Base-by-base conservation (phyloP, 345 rosid species). In the Cardamine chenopodiifolia region DNA sequence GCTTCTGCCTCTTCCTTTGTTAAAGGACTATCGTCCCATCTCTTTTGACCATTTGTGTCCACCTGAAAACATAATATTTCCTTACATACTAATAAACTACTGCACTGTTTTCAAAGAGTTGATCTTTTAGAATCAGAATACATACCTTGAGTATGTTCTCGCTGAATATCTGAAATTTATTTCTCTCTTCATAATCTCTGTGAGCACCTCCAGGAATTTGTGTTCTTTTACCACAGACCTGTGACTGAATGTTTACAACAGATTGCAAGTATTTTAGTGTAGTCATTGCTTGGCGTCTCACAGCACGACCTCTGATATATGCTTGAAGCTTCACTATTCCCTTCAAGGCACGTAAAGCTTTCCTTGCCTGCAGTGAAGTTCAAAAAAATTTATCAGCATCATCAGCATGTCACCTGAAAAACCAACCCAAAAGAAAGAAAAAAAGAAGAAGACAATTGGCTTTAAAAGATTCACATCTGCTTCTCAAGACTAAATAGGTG, bases 281-380 rank as follows among this genome's bases (percentile, higher is more conserved):
- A 47, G 81, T 82, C 75, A 86, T 75, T 14, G 97, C 94, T 74
- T 94, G 97, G 52, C 90, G 91, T 80, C 98, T 82, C 73, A 91
- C 93, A 0, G 86, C 83, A 69, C 84, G 72, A 35, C 97, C 98
- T 57, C 97, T 82, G 19, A 94, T 88, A 58, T 91, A 83, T 5
- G 98, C 97, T 80, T 94, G 98, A 20, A 94, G 97, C 85, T 69
- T 88, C 68, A 89, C 96, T 74, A 94, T 94, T 22, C 98, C 98
- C 79, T 86, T 94, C 78, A 94, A 55, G 13, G 98, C 98, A 72
- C 87, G 79, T 80, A 88, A 75, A 44, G 98, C 98, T 82, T 91
- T 89, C 82, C 89, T 88, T 48, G 98, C 97, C 98, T 93, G 71
- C 75, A 80, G 63, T 19, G 42, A 42, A 54, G 32, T 34, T 78